Evolutionary conservation across 1,284 basidiomycete genomes (phyloP).

Genomic region (Baeospora myosura): DNA sequence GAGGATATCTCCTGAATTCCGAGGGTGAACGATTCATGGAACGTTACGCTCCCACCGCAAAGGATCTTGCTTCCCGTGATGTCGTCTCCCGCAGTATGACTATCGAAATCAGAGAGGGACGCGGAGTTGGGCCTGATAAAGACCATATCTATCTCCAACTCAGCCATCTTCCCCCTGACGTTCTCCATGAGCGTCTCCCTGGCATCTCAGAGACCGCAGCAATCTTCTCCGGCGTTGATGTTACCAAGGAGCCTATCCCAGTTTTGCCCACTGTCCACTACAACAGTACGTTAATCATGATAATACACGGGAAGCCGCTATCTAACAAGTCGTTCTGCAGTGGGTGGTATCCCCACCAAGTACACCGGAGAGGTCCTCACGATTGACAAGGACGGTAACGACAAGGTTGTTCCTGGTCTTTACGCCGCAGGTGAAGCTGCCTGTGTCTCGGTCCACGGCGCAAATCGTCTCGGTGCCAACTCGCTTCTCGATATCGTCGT

Average conservation of each 20-base stretch:
- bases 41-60: constrained; percentile 97
- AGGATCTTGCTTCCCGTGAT: constrained; percentile 98
- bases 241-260: constrained; percentile 98
- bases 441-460: constrained; percentile 98
- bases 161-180: constrained; percentile 92
- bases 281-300: constrained; percentile 67
- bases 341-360: constrained; percentile 99
- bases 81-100: constrained; percentile 99
- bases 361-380: constrained; percentile 98
- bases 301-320: constrained; percentile 13
- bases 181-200: constrained; percentile 95
- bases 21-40: constrained; percentile 99
- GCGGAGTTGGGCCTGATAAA: constrained; percentile 98
- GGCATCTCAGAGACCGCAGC: constrained; percentile 99
- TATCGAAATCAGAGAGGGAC: constrained; percentile 96
- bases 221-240: constrained; percentile 98
- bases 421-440: constrained; percentile 99
- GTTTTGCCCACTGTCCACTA: constrained; percentile 96
- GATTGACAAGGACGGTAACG: constrained; percentile 79
- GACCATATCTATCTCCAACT: constrained; percentile 98
- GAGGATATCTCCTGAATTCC: constrained; percentile 97
- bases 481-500: constrained; percentile 98
- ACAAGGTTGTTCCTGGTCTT: constrained; percentile 92
- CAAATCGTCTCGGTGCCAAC: constrained; percentile 99
- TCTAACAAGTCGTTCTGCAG: constrained; percentile 34